Evolutionary conservation across 495 filamentous ascomycete species (phyloP).

Genomic region (Penicillium bovifimosum): DNA sequence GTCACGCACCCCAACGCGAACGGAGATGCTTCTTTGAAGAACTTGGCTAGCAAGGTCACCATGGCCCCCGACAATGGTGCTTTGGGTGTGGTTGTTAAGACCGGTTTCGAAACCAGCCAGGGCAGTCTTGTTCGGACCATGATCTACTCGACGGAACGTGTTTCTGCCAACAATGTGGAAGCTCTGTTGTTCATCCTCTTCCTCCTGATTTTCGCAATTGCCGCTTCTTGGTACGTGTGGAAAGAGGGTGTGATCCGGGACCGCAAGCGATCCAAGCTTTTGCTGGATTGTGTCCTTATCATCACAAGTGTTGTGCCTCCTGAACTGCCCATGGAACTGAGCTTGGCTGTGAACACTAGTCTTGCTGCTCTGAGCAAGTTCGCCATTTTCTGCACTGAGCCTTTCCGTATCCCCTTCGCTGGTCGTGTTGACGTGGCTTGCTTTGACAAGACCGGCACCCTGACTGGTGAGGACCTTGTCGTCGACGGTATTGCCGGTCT

Average conservation of each 20-base stretch:
- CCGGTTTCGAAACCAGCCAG: slow-evolving; percentile 97
- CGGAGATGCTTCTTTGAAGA: slow-evolving; percentile 57
- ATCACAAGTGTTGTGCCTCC: slow-evolving; percentile 96
- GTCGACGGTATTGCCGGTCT: slow-evolving; percentile 96
- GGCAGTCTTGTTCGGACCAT: slow-evolving; percentile 96
- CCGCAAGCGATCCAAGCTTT: slow-evolving; percentile 91
- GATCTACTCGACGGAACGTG: slow-evolving; percentile 98
- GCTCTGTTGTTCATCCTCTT: slow-evolving; percentile 96
- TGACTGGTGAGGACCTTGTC: slow-evolving; percentile 95
- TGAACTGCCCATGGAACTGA: slow-evolving; percentile 97
- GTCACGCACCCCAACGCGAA: slow-evolving; percentile 74
- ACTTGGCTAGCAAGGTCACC: slow-evolving; percentile 64
- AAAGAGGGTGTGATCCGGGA: slow-evolving; percentile 88
- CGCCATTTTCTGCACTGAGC: slow-evolving; percentile 98
- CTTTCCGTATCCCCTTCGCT: slow-evolving; percentile 97
- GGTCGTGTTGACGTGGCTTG: slow-evolving; percentile 94
- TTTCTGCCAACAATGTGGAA: slow-evolving; percentile 94
- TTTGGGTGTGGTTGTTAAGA: slow-evolving; percentile 91
- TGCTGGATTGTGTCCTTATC: slow-evolving; percentile 96
- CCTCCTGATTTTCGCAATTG: slow-evolving; percentile 90
- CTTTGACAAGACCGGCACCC: slow-evolving; percentile 97
- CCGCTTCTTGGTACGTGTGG: slow-evolving; percentile 99
- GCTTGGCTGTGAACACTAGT: slow-evolving; percentile 97
- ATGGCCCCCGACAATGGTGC: slow-evolving; percentile 86
- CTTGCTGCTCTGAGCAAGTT: slow-evolving; percentile 88